Conservation (phyloP, 495 filamentous ascomycete genomes). For the Xylaria curta region DNA sequence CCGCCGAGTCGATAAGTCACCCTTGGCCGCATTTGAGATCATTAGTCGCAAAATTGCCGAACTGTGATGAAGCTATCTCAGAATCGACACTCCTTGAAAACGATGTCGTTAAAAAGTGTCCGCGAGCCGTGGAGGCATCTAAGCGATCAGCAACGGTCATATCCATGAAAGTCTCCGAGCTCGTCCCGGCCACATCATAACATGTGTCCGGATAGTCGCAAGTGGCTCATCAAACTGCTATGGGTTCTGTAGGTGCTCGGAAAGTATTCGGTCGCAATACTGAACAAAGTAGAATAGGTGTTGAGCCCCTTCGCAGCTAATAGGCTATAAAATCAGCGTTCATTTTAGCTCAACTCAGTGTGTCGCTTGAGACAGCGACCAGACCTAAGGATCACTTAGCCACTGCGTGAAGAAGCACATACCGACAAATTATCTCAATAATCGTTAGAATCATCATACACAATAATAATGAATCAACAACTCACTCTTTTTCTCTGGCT, state of each 20-base stretch:
- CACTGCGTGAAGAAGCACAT: not conserved
- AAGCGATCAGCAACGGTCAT: not conserved
- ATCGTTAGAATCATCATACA: not conserved
- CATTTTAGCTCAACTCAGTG: not conserved
- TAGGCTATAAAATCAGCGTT: not conserved
- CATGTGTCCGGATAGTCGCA: not conserved
- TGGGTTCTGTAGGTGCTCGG: not conserved
- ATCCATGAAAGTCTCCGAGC: constrained; percentile 3
- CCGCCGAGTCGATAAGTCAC: not conserved
- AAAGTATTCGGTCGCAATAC: not conserved
- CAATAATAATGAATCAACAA: not conserved
- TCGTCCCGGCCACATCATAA: not conserved
- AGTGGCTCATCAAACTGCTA: not conserved
- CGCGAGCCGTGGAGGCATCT: not conserved
- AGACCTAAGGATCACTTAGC: not conserved
- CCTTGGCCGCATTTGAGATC: no score
- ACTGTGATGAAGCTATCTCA: not conserved
- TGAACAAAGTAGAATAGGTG: not conserved
- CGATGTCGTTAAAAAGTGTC: not conserved
- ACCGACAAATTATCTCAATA: not conserved
- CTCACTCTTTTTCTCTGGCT: constrained; percentile 12
- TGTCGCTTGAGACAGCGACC: not conserved
- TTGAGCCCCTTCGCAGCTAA: no score
- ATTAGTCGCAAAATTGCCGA: not conserved
- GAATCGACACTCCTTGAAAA: not conserved